Evolutionary conservation across 345 rosid species (phyloP), one percentile per base, ranked within the genome.

Genomic region (Syzygium aromaticum): DNA sequence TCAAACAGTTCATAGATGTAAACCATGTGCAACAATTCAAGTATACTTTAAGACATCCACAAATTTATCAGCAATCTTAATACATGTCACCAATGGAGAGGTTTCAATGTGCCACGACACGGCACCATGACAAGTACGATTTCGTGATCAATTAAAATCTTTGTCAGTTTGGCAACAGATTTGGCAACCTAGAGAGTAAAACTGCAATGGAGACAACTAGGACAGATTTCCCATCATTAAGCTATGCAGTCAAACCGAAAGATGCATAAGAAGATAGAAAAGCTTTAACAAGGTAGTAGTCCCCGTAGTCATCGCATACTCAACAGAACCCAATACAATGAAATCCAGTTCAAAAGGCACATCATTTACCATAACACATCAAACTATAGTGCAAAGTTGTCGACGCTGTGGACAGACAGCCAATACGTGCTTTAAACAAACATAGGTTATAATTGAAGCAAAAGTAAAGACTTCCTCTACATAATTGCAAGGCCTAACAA

Each of bases 101-200:
- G 49, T 73, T 33, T 73, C 80, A 33, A 33, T 1, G 25, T 33
- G 80, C 80, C 80, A 73, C 7, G 0, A 17, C 46, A 33, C 2
- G 0, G 25, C 49, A 17, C 49, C 46, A 38, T 19, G 2, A 19
- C 2, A 73, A 1, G 7, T 30, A 8, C 0, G 25, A 33, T 19
- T 73, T 73, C 25, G 0, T 33, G 25, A 33, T 67, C 25, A 33
- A 19, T 25, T 9, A 33, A 10, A 73, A 73, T 11, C 49, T 33
- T 33, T 19, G 80, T 33, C 80, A 73, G 25, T 19, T 11, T 15
- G 27, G 85, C 56, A 0, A 67, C 46, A 67, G 78, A 67, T 33
- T 67, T 67, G 78, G 78, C 43, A 33, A 67, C 25, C 80, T 33
- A 73, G 80, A 73, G 80, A 9, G 4, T 73, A 17, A 0, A 73